Evolutionary conservation across 495 filamentous ascomycete species (phyloP).

Genomic region (Achaetomiella virescens): DNA sequence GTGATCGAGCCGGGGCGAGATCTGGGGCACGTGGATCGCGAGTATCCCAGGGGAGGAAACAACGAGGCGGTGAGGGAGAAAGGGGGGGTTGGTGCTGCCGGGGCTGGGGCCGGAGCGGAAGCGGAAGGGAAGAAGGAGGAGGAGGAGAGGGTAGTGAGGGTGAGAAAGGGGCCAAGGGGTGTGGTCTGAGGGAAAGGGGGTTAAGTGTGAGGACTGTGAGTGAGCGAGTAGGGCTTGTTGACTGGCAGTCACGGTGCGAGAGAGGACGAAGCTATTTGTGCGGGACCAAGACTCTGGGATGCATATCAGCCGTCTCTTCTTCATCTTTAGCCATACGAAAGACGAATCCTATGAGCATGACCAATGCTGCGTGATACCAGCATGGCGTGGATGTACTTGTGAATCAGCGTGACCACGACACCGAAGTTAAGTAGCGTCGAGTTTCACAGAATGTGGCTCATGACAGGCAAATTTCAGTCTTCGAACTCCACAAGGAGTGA

Average conservation of each 20-base stretch:
- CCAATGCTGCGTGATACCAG: too few species aligned
- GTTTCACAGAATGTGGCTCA: too few species aligned
- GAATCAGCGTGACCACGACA: too few species aligned
- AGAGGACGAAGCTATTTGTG: too few species aligned
- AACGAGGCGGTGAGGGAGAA: background rate
- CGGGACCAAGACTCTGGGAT: too few species aligned
- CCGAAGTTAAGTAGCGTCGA: too few species aligned
- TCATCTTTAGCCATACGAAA: too few species aligned
- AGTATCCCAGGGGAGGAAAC: conserved; percentile 18
- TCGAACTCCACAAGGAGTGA: too few species aligned
- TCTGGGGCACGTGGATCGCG: conserved; percentile 75
- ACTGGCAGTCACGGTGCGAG: background rate
- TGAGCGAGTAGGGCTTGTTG: conserved; percentile 12
- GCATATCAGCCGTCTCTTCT: too few species aligned
- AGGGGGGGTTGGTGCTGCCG: background rate
- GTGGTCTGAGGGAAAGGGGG: conserved; percentile 8
- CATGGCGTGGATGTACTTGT: too few species aligned
- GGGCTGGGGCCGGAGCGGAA: background rate
- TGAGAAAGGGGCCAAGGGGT: background rate
- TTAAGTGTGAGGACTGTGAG: conserved; percentile 44
- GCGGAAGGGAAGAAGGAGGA: background rate
- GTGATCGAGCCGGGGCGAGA: conserved; percentile 68
- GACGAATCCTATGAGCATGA: too few species aligned
- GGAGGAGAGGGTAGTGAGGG: background rate
- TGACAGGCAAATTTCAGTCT: too few species aligned